Conservation (phyloP, 2,329 filamentous ascomycete species). For the Fusarium sarcochroum region DNA sequence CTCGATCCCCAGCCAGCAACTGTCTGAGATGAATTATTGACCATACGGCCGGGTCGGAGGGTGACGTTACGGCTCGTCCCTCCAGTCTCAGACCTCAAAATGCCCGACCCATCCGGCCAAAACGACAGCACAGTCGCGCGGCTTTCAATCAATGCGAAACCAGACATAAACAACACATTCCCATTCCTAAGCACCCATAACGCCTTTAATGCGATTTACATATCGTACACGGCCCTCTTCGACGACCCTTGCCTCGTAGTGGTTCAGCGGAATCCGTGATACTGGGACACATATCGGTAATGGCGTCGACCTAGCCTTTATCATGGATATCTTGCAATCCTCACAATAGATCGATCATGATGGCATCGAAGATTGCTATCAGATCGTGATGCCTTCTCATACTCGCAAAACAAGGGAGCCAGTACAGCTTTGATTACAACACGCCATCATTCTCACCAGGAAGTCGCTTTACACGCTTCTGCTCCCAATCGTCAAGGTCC, state of each 20-base stretch:
- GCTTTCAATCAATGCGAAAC: conserved; percentile 4
- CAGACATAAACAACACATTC: conserved; percentile 7
- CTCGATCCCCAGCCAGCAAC: conserved; percentile 16
- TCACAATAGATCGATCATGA: conserved; percentile 8
- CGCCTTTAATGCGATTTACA: conserved; percentile 32
- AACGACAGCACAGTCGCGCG: not conserved
- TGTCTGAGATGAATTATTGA: conserved; percentile 13
- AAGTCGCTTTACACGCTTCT: conserved; percentile 91
- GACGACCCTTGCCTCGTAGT: conserved; percentile 31
- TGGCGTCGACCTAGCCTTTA: conserved; percentile 23
- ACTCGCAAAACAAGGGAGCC: conserved; percentile 30
- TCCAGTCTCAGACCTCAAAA: conserved; percentile 22
- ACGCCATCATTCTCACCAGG: conserved; percentile 92
- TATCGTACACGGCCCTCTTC: conserved; percentile 27
- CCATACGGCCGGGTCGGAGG: conserved; percentile 21
- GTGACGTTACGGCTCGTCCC: conserved; percentile 37
- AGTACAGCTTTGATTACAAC: conserved; percentile 55
- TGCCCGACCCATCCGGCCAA: not conserved
- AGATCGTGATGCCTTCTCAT: conserved; percentile 23
- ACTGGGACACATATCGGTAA: not conserved
- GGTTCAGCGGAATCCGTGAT: conserved; percentile 10
- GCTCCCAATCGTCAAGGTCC: conserved; percentile 96
- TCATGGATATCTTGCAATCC: conserved; percentile 14
- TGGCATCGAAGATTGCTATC: conserved; percentile 7
- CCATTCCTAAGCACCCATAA: conserved; percentile 33